Conservation (phyloP, 2,329 filamentous ascomycete species). For the Fusarium caatingaense region DNA sequence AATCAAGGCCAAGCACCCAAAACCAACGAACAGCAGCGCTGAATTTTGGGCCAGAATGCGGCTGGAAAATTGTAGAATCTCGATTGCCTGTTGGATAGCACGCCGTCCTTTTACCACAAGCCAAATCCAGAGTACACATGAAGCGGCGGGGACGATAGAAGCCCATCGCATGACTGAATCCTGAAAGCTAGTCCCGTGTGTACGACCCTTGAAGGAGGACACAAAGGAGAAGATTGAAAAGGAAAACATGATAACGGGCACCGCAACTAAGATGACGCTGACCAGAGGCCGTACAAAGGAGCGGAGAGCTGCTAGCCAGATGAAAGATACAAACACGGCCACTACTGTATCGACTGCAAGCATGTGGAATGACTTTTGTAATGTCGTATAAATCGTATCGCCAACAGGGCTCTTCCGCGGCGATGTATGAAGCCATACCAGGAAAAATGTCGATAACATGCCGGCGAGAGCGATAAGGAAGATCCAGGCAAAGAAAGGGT, state of each 20-base stretch:
- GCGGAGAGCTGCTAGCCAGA: slow-evolving; percentile 90
- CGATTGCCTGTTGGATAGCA: slow-evolving; percentile 83
- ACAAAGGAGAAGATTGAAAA: slow-evolving; percentile 94
- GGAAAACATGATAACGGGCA: slow-evolving; percentile 86
- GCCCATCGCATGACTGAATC: slow-evolving; percentile 91
- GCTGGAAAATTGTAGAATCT: slow-evolving; percentile 92
- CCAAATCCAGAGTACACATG: slow-evolving; percentile 84
- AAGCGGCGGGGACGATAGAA: slow-evolving; percentile 78
- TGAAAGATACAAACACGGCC: slow-evolving; percentile 85
- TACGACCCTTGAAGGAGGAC: slow-evolving; percentile 84
- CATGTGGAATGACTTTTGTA: slow-evolving; percentile 88
- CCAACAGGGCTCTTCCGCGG: slow-evolving; percentile 78
- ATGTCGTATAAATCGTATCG: slow-evolving; percentile 92
- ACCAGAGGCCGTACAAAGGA: slow-evolving; percentile 91
- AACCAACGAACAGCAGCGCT: slow-evolving; percentile 84
- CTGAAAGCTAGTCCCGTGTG: slow-evolving; percentile 82
- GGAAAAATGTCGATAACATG: slow-evolving; percentile 86
- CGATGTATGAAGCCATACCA: slow-evolving; percentile 90
- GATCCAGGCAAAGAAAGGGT: slow-evolving; percentile 90
- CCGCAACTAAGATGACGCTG: slow-evolving; percentile 81
- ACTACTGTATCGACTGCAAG: slow-evolving; percentile 91
- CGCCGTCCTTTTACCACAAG: slow-evolving; percentile 83
- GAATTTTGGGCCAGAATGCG: slow-evolving; percentile 88
- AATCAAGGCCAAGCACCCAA: slow-evolving; percentile 78
- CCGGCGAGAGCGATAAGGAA: slow-evolving; percentile 87